Conservation (phyloP, 1,284 basidiomycete genomes). For the Cerrena zonata region DNA sequence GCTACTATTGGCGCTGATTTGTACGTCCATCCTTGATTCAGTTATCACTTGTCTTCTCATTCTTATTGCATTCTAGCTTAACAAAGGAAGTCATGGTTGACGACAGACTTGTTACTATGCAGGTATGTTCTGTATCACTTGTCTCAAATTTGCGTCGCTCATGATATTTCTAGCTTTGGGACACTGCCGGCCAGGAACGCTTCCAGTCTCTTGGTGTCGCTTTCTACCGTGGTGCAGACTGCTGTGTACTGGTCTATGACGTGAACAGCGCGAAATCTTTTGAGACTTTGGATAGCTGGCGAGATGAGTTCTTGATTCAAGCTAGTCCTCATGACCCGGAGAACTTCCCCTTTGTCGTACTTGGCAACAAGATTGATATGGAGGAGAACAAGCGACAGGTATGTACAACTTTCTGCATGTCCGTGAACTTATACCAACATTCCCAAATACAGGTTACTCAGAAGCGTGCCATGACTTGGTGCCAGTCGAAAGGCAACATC, state of each 20-base stretch:
- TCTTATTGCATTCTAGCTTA: slow-evolving; percentile 55
- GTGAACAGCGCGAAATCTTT: slow-evolving; percentile 98
- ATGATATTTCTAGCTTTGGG: slow-evolving; percentile 73
- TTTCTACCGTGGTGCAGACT: slow-evolving; percentile 98
- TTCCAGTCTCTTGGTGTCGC: slow-evolving; percentile 98
- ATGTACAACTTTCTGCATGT: slow-evolving; percentile 24
- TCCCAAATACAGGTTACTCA: slow-evolving; percentile 74
- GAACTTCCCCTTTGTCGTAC: slow-evolving; percentile 97
- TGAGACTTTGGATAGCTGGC: slow-evolving; percentile 95
- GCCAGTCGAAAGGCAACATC: slow-evolving; percentile 98
- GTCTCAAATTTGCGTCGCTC: slow-evolving; percentile 6
- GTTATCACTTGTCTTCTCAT: slow-evolving; percentile 14
- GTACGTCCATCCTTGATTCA: slow-evolving; percentile 39
- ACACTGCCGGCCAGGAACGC: slow-evolving; percentile 97
- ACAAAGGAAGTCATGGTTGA: slow-evolving; percentile 99
- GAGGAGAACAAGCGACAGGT: slow-evolving; percentile 99
- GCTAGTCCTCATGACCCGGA: slow-evolving; percentile 97
- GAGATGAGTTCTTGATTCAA: slow-evolving; percentile 96
- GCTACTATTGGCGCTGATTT: slow-evolving; percentile 91
- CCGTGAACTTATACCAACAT: not conserved
- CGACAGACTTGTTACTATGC: slow-evolving; percentile 97
- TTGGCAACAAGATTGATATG: slow-evolving; percentile 99
- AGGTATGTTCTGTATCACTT: slow-evolving; percentile 48
- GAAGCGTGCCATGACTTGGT: slow-evolving; percentile 99
- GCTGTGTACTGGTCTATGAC: slow-evolving; percentile 98